Conservation (phyloP, 1,284 basidiomycete species). For the Ceratobasidium sp. region DNA sequence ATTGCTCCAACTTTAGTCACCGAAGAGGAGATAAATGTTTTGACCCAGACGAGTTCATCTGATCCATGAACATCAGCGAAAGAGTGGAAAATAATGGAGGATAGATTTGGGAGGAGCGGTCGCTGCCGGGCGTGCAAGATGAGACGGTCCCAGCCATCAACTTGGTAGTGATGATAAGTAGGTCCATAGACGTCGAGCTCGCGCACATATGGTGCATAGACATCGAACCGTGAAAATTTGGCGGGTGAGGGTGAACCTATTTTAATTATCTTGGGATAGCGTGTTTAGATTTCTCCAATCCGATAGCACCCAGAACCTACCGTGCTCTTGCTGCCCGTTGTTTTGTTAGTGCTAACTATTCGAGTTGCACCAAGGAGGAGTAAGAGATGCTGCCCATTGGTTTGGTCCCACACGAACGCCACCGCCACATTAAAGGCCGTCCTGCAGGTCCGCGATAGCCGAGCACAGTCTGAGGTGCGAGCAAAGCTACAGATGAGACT, state of each 20-base stretch:
- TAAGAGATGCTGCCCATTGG: slow-evolving; percentile 11
- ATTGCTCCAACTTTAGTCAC: background rate
- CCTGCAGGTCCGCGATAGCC: slow-evolving; percentile 1
- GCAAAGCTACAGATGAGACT: slow-evolving; percentile 24
- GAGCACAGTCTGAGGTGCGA: slow-evolving; percentile 8
- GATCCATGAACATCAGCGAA: background rate
- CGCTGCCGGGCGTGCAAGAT: background rate
- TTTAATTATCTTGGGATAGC: background rate
- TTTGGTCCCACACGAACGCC: slow-evolving; percentile 15
- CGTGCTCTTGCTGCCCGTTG: background rate
- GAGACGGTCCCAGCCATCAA: slow-evolving; percentile 13
- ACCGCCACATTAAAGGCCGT: background rate
- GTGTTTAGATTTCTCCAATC: background rate
- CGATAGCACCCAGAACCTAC: background rate
- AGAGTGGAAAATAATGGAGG: background rate
- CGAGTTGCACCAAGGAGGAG: background rate
- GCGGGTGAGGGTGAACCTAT: background rate
- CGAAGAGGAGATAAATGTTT: slow-evolving; percentile 3
- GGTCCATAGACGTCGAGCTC: slow-evolving; percentile 4
- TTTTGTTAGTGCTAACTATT: background rate
- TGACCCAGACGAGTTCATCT: slow-evolving; percentile 20
- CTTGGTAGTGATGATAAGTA: background rate
- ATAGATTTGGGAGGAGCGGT: slow-evolving; percentile 26
- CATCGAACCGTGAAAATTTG: slow-evolving; percentile 16
- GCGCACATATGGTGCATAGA: slow-evolving; percentile 12